Base-by-base conservation (phyloP, 2,329 filamentous ascomycete species). In the Cytospora paraplurivora region DNA sequence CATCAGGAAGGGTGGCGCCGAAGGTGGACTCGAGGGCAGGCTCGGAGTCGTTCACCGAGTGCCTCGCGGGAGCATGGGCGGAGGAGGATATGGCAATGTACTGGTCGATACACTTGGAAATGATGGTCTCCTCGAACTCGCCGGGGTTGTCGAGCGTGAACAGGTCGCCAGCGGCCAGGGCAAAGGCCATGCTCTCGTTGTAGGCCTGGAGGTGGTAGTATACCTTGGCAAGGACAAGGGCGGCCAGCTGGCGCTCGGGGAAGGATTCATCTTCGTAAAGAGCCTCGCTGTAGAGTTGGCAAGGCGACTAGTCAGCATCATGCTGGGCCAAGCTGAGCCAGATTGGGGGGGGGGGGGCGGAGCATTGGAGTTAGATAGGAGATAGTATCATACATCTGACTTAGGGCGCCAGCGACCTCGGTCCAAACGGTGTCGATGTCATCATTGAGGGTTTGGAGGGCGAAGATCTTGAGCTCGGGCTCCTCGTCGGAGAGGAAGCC, bases 161-260 rank as follows among this genome's bases (percentile, higher is more conserved):
- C 56, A 97, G 88, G 75, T 97, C 92, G 66, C 95, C 95, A 32
- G 95, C 93, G 64, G 93, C 93, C 53, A 99, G 86, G 68, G 95
- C 95, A 77, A 99, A 98, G 59, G 92, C 91, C 94, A 99, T 98
- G 78, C 94, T 97, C 81, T 99, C 95, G 75, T 97, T 95, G 82
- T 99, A 99, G 76, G 95, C 95, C 79, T 97, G 93, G 59, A 99
- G 88, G 75, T 99, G 95, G 75, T 98, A 99, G 81, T 98, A 99
- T 70, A 98, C 93, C 84, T 99, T 99, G 71, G 95, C 91, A 51
- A 96, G 90, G 61, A 99, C 93, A 56, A 99, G 85, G 60, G 95
- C 95, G 62, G 95, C 95, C 62, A 99, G 88, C 76, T 95, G 91
- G 73, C 94, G 92, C 77, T 99, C 91, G 56, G 93, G 91, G 73